Evolutionary conservation across 352 stramenopile genomes (phyloP).

Genomic region (Pythium aquatile): DNA sequence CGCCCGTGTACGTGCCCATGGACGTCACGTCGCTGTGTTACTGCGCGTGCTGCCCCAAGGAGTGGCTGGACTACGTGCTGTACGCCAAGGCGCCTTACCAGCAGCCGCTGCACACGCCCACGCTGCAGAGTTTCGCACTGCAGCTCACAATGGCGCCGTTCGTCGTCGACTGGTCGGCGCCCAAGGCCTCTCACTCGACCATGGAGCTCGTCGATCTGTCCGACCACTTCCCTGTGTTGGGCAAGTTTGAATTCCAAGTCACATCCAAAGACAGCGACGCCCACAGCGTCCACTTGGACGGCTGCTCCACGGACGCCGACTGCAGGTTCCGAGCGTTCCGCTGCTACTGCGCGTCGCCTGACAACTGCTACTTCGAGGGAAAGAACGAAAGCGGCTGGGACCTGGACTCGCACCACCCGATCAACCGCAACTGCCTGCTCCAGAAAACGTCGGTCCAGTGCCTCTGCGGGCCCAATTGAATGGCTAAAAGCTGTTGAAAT

Average conservation of each 20-base stretch:
- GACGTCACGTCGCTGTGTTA: conserved; percentile 58
- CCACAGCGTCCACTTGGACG: conserved; percentile 63
- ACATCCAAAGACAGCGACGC: conserved; percentile 52
- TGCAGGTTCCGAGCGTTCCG: conserved; percentile 67
- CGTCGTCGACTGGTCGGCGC: conserved; percentile 58
- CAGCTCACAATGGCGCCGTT: conserved; percentile 46
- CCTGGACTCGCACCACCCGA: conserved; percentile 53
- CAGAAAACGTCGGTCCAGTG: conserved; percentile 65
- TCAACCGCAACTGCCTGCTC: conserved; percentile 76
- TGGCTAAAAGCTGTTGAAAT: neutral
- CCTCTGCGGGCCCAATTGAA: conserved; percentile 66
- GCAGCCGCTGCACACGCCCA: conserved; percentile 51
- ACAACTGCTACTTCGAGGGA: conserved; percentile 64
- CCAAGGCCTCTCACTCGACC: conserved; percentile 42
- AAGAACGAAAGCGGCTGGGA: conserved; percentile 50
- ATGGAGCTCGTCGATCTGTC: conserved; percentile 70
- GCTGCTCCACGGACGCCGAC: conserved; percentile 69
- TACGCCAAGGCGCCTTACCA: conserved; percentile 62
- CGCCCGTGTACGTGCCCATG: conserved; percentile 37
- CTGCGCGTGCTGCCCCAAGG: conserved; percentile 72
- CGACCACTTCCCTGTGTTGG: conserved; percentile 77
- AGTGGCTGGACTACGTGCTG: conserved; percentile 86
- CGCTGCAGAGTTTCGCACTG: conserved; percentile 55
- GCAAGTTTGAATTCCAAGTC: conserved; percentile 64
- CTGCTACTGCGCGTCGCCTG: conserved; percentile 63